phyloP scores from a whole-genome alignment of 202 grass and related monocot genomes.

The Cymbopogon flexuosus region DNA sequence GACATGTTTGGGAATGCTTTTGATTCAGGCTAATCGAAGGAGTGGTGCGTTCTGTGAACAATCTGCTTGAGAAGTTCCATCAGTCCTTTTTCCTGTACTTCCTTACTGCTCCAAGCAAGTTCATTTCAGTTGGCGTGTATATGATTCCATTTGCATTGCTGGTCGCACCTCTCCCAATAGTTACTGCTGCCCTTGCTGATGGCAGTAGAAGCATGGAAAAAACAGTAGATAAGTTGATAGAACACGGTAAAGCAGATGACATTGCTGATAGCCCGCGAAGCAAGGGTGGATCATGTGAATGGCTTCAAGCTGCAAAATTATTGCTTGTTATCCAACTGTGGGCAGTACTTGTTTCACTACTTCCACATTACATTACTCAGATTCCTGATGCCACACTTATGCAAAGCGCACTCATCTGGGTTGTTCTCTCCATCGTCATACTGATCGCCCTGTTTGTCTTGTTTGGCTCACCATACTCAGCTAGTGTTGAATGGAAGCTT shows the following conservation, averaged over 20 bases:
- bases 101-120: conserved; percentile 84
- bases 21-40: conserved; percentile 91
- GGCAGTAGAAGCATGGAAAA: conserved; percentile 29
- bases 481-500: conserved; percentile 69
- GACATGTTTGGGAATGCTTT: conserved; percentile 18
- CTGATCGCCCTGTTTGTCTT: conserved; percentile 47
- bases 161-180: conserved; percentile 70
- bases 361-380: conserved; percentile 64
- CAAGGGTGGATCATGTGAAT: conserved; percentile 57
- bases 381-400: conserved; percentile 44
- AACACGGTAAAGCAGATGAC: conserved; percentile 2
- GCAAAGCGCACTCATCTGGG: conserved; percentile 52
- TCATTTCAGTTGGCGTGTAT: conserved; percentile 93
- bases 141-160: conserved; percentile 93
- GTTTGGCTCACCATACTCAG: conserved; percentile 58
- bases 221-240: not conserved
- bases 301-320: conserved; percentile 78
- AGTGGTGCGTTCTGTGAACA: conserved; percentile 77
- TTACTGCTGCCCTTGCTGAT: conserved; percentile 74
- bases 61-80: conserved; percentile 95
- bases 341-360: conserved; percentile 60
- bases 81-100: conserved; percentile 99
- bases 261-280: conserved; percentile 26
- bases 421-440: conserved; percentile 37
- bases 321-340: conserved; percentile 71